Percentiles rank a stretch among this genome's conserved stretches.
Conservation (phyloP, 257 asterid genomes). For the Solanum boliviense region DNA sequence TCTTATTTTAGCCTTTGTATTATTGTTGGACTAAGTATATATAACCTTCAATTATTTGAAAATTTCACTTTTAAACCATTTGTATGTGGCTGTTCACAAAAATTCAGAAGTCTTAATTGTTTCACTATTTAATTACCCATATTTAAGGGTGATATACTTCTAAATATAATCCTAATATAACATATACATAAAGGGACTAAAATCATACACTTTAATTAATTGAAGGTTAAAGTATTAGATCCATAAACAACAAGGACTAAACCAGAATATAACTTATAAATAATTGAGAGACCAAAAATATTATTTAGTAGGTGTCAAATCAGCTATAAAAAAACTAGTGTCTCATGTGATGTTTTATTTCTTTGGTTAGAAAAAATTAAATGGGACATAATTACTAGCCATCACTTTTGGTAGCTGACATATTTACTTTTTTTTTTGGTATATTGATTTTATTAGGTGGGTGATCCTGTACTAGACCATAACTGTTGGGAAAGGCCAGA, state of each 20-base stretch:
- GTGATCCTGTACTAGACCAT: conserved; percentile 83
- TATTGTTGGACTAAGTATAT: neutral
- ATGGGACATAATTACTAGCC: neutral
- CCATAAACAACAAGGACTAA: neutral
- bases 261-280: neutral
- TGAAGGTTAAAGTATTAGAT: neutral
- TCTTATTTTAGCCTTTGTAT: neutral
- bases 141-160: neutral
- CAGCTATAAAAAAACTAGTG: neutral
- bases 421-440: neutral
- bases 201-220: neutral
- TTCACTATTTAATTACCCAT: neutral
- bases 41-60: neutral
- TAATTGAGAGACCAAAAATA: neutral
- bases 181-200: neutral
- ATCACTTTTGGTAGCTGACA: neutral
- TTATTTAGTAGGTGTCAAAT: neutral
- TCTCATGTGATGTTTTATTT: neutral
- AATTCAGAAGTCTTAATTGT: neutral
- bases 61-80: neutral
- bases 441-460: conserved; percentile 41
- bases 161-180: neutral
- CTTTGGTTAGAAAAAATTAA: neutral
- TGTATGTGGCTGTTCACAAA: neutral
- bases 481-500: conserved; percentile 99